phyloP scores from a whole-genome alignment of 2,329 filamentous ascomycete species.

The Pseudogymnoascus sp. region DNA sequence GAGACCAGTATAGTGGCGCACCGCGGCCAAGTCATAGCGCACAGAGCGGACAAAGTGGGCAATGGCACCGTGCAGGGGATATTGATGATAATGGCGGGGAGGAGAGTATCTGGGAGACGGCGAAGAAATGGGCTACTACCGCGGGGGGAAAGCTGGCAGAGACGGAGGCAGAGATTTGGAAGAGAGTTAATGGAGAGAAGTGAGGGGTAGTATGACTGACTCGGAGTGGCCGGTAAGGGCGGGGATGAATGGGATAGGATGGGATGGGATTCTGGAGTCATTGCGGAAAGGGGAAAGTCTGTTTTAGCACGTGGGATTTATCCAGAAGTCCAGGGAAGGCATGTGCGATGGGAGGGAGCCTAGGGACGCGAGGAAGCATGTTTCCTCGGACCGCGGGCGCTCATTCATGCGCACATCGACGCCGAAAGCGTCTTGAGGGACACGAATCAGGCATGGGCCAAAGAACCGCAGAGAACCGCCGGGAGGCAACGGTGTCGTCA shows the following conservation, averaged over 20 bases:
- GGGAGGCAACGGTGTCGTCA: background rate
- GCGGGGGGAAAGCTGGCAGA: slow-evolving; percentile 50
- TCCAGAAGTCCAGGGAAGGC: background rate
- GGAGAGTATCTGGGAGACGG: slow-evolving; percentile 45
- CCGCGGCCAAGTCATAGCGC: slow-evolving; percentile 27
- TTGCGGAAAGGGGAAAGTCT: background rate
- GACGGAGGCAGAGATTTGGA: slow-evolving; percentile 55
- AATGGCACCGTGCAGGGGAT: background rate
- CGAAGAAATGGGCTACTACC: slow-evolving; percentile 49
- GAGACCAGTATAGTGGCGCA: slow-evolving; percentile 31
- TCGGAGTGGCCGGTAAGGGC: background rate
- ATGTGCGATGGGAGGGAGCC: background rate
- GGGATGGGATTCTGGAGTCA: background rate
- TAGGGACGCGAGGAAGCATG: background rate
- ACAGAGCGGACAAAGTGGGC: slow-evolving; percentile 29
- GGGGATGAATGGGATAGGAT: background rate
- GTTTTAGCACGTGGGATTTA: background rate
- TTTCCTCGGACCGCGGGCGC: slow-evolving; percentile 1
- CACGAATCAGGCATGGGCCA: background rate
- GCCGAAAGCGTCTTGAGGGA: background rate
- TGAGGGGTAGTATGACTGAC: background rate
- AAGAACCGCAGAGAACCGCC: background rate
- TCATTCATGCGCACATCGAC: background rate
- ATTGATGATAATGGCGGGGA: slow-evolving; percentile 19
- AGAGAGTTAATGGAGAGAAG: slow-evolving; percentile 52